Percentiles rank a stretch among this genome's conserved stretches.
These are phyloP conservation scores for Rhodotorula glutinis DNA, from an alignment of 1,284 basidiomycete genomes.

Conservation along the genomic window DNA sequence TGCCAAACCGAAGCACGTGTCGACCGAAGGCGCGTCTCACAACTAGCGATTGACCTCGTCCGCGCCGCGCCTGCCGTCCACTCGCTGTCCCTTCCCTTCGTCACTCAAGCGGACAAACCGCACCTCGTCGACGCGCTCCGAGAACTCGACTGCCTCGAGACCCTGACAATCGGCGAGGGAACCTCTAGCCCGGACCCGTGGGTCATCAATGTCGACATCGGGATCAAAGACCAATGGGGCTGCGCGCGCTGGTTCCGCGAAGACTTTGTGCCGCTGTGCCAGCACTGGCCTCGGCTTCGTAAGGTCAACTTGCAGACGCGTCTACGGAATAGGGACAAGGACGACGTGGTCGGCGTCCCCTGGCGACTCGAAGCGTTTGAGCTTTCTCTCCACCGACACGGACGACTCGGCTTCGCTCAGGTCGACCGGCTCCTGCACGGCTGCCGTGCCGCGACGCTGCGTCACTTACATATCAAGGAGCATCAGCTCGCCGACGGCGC, in stretches of 20 bases:
- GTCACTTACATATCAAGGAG: constrained; percentile 11
- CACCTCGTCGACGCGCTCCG: constrained; percentile 11
- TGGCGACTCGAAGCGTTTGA: constrained; percentile 20
- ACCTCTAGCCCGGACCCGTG: constrained; percentile 15
- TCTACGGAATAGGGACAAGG: not conserved
- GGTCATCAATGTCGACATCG: constrained; percentile 28
- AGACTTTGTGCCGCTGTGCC: constrained; percentile 5
- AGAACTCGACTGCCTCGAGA: not conserved
- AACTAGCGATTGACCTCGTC: constrained; percentile 8
- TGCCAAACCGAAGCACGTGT: constrained; percentile 1
- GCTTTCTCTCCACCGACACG: constrained; percentile 5
- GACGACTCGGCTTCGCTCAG: constrained; percentile 8
- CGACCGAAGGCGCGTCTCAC: constrained; percentile 10
- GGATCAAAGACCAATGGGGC: constrained; percentile 19
- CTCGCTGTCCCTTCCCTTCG: constrained; percentile 15
- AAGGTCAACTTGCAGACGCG: not conserved
- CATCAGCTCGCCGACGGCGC: constrained; percentile 16
- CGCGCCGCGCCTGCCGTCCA: not conserved
- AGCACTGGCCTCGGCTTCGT: constrained; percentile 5
- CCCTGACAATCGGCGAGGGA: constrained; percentile 9
- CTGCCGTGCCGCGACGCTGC: not conserved
- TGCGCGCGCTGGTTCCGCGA: constrained; percentile 7
- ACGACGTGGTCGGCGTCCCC: not conserved
- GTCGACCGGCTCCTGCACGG: constrained; percentile 8
- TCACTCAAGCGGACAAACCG: constrained; percentile 14